Evolutionary conservation across 352 stramenopile genomes (phyloP).

Genomic region (Globisporangium splendens): DNA sequence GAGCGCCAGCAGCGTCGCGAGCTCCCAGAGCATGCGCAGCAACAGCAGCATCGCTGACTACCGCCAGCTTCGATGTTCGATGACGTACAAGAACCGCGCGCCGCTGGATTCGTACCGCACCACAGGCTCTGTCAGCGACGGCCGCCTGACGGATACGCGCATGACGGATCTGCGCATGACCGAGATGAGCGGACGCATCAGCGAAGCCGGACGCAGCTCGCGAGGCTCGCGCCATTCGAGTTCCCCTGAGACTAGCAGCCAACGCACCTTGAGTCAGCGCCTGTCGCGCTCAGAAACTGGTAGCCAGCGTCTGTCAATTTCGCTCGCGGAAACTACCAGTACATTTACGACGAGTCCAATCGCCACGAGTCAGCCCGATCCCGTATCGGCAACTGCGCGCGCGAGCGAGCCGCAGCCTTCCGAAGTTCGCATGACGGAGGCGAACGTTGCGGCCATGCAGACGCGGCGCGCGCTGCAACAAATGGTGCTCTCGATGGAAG

Average conservation of each 20-base stretch:
- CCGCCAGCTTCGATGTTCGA: conserved; percentile 75
- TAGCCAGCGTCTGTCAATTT: no score
- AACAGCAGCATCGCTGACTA: conserved; percentile 54
- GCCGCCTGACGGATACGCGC: conserved; percentile 14
- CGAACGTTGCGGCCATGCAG: conserved; percentile 65
- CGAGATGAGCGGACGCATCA: conserved; percentile 19
- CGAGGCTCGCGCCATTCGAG: neutral
- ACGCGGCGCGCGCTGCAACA: conserved; percentile 79
- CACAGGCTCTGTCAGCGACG: conserved; percentile 13
- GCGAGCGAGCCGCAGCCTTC: conserved; percentile 11
- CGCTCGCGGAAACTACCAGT: no score
- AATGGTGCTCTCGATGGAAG: conserved; percentile 80
- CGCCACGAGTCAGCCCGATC: no score
- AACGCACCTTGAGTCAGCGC: no score
- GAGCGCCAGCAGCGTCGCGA: conserved; percentile 15
- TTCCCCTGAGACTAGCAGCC: neutral
- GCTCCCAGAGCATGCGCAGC: conserved; percentile 14
- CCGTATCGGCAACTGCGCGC: conserved; percentile 1
- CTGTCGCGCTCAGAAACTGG: no score
- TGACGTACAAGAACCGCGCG: conserved; percentile 84
- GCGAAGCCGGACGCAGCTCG: conserved; percentile 8
- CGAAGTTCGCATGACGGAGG: conserved; percentile 50
- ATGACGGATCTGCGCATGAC: conserved; percentile 26
- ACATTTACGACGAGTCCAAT: no score
- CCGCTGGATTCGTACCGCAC: conserved; percentile 23